Percentiles rank a stretch among this genome's conserved stretches.
phyloP scores from a whole-genome alignment of 2,329 filamentous ascomycete species.

The Epichloe gansuensis region DNA sequence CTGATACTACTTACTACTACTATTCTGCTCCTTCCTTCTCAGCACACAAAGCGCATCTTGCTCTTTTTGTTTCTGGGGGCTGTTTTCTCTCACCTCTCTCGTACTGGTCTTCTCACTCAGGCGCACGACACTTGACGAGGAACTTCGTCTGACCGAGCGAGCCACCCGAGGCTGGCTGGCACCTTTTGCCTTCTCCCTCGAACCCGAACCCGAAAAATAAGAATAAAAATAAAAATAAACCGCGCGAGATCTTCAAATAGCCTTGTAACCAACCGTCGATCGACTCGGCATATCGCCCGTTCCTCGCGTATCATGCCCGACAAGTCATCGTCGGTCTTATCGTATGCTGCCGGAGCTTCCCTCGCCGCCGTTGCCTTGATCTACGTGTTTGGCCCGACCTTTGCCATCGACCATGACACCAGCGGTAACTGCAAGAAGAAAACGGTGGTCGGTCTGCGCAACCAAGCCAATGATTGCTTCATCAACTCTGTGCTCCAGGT shows the following conservation, averaged over 20 bases:
- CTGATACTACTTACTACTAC: too few relatives aligned
- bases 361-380: slow-evolving; percentile 89
- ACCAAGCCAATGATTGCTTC: slow-evolving; percentile 91
- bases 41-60: not conserved
- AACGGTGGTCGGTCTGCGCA: slow-evolving; percentile 76
- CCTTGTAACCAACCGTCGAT: not conserved
- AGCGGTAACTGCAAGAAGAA: slow-evolving; percentile 56
- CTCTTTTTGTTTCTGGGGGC: too few relatives aligned
- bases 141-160: too few relatives aligned
- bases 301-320: slow-evolving; percentile 20
- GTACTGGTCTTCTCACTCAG: too few relatives aligned
- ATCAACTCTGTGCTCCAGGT: slow-evolving; percentile 96
- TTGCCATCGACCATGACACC: slow-evolving; percentile 77
- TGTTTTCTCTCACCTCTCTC: too few relatives aligned
- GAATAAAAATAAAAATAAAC: not conserved
- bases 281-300: slow-evolving; percentile 4
- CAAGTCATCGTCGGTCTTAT: slow-evolving; percentile 40
- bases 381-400: slow-evolving; percentile 97
- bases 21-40: not conserved
- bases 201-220: not conserved
- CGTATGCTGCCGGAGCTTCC: slow-evolving; percentile 90
- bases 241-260: not conserved
- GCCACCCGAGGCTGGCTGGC: too few relatives aligned
- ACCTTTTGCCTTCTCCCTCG: not conserved
- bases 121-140: too few relatives aligned